A percentile compares a stretch with the other conserved stretches of the same genome.
Conservation (phyloP, 1,139 yeast species). For the Saccharomyces hybrid region DNA sequence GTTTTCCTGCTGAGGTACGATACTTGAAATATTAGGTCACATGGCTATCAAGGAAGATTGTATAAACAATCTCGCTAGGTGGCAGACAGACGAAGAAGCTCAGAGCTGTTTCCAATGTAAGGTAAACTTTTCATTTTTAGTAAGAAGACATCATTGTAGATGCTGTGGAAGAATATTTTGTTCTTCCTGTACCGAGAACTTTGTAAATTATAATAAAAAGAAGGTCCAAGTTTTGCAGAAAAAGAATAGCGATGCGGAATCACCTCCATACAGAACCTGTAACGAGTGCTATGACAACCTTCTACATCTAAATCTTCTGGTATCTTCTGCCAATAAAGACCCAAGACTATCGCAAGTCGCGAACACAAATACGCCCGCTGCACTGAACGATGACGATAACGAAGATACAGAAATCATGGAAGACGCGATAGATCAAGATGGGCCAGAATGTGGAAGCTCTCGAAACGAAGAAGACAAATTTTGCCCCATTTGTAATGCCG, state of each 20-base stretch:
- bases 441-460: background rate
- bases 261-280: constrained; percentile 29
- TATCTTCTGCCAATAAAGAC: constrained; percentile 7
- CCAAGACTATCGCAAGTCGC: constrained; percentile 4
- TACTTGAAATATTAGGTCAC: background rate
- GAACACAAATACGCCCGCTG: constrained; percentile 38
- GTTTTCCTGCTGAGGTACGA: background rate
- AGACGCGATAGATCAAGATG: constrained; percentile 17
- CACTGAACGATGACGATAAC: constrained; percentile 48
- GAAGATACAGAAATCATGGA: constrained; percentile 58
- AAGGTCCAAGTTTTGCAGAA: constrained; percentile 63
- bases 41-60: background rate
- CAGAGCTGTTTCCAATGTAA: constrained; percentile 57
- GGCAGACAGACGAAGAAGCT: constrained; percentile 75
- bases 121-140: constrained; percentile 51
- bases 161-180: constrained; percentile 33
- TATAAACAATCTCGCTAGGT: constrained; percentile 38
- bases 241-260: constrained; percentile 63
- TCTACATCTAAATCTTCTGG: constrained; percentile 16
- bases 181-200: constrained; percentile 22
- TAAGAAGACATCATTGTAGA: constrained; percentile 86
- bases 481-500: constrained; percentile 51
- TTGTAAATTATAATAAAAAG: constrained; percentile 23
- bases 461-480: constrained; percentile 16
- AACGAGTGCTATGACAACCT: constrained; percentile 30